Evolutionary conservation across 306 rosid genomes (phyloP).

Genomic region (Citrullus mucosospermus): DNA sequence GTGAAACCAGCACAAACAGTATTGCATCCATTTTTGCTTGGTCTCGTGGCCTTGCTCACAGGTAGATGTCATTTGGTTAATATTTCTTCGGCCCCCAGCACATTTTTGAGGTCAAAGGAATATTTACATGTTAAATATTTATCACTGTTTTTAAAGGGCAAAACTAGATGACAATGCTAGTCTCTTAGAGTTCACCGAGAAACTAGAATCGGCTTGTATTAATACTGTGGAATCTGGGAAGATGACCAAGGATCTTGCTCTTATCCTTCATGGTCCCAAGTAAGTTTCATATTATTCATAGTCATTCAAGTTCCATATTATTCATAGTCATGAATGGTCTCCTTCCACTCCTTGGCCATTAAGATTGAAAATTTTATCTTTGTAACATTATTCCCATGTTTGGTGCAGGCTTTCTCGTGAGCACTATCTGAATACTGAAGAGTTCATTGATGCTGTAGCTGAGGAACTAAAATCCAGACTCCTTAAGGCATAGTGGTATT

Average conservation of each 20-base stretch:
- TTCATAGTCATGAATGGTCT: background rate
- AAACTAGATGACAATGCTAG: conserved; percentile 70
- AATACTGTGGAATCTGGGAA: conserved; percentile 77
- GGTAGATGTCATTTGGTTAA: conserved; percentile 28
- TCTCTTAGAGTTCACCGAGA: conserved; percentile 54
- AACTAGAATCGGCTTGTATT: conserved; percentile 80
- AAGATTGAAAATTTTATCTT: background rate
- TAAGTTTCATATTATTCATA: conserved; percentile 17
- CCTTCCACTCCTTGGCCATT: background rate
- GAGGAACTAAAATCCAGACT: conserved; percentile 44
- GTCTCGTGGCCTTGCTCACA: conserved; percentile 87
- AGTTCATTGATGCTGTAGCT: conserved; percentile 87
- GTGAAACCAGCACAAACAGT: conserved; percentile 99
- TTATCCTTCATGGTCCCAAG: conserved; percentile 80
- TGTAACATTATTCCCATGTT: background rate
- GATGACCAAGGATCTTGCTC: conserved; percentile 99
- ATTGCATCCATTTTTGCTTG: conserved; percentile 97
- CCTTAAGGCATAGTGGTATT: conserved; percentile 22
- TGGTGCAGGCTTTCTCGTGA: conserved; percentile 58
- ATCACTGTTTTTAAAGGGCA: conserved; percentile 43
- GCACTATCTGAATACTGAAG: conserved; percentile 73
- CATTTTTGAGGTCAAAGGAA: background rate
- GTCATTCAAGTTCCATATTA: conserved; percentile 25
- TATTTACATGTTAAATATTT: background rate
- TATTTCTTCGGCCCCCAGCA: background rate